These are phyloP conservation scores for Stemphylium vesicarium DNA, from an alignment of 2,329 filamentous ascomycete genomes.

Conservation along the genomic window DNA sequence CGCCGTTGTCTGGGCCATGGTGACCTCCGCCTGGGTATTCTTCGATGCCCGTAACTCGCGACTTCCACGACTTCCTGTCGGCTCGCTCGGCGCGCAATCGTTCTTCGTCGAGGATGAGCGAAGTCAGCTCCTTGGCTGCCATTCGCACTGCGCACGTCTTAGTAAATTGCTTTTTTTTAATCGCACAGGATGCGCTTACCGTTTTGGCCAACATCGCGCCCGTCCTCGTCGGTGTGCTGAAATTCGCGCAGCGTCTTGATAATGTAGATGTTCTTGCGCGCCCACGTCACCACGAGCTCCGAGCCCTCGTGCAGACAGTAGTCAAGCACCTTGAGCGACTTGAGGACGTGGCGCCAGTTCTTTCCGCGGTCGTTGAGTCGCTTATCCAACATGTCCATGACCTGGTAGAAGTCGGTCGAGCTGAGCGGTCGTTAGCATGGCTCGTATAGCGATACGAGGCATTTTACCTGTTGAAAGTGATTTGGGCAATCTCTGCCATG, in stretches of 20 bases:
- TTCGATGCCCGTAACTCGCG: constrained; percentile 89
- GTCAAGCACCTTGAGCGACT: constrained; percentile 95
- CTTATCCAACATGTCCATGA: constrained; percentile 99
- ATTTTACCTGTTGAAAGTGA: constrained; percentile 95
- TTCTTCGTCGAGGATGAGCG: constrained; percentile 91
- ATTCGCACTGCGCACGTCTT: constrained; percentile 73
- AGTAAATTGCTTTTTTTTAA: constrained; percentile 11
- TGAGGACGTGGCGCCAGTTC: constrained; percentile 98
- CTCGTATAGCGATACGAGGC: constrained; percentile 2
- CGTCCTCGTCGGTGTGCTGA: constrained; percentile 94
- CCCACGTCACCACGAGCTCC: constrained; percentile 96
- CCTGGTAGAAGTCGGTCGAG: constrained; percentile 97
- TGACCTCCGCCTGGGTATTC: constrained; percentile 66
- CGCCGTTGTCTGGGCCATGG: constrained; percentile 45
- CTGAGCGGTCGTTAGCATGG: constrained; percentile 56
- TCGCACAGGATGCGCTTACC: constrained; percentile 63
- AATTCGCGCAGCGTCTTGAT: constrained; percentile 99
- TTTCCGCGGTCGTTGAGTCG: constrained; percentile 98
- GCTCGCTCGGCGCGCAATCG: constrained; percentile 86
- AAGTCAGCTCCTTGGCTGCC: constrained; percentile 93
- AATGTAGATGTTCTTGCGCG: constrained; percentile 96
- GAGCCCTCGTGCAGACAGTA: constrained; percentile 98
- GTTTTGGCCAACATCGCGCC: constrained; percentile 93
- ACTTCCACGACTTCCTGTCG: constrained; percentile 96
- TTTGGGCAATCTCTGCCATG: constrained; percentile 97